Conservation (phyloP, 2,329 filamentous ascomycete genomes). For the Cytospora leucostoma region DNA sequence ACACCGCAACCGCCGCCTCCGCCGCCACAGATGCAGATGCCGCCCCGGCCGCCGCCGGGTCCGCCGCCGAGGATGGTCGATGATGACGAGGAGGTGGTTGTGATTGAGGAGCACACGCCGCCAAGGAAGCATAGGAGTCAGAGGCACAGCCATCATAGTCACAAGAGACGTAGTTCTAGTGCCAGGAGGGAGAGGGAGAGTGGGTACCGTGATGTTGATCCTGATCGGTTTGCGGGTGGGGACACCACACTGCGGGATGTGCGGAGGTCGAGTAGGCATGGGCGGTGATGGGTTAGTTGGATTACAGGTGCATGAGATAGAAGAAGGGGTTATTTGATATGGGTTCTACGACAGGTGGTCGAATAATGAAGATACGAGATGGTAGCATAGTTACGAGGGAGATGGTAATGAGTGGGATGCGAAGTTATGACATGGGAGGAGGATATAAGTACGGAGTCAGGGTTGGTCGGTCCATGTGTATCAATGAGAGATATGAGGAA, state of each 20-base stretch:
- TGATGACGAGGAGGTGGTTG: constrained; percentile 37
- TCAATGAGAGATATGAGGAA: too few species aligned
- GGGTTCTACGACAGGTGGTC: too few species aligned
- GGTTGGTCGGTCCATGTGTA: too few species aligned
- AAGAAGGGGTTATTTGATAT: too few species aligned
- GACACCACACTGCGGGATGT: constrained; percentile 36
- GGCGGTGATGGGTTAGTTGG: constrained; percentile 31
- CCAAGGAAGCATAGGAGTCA: constrained; percentile 31
- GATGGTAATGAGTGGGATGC: too few species aligned
- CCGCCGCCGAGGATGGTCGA: constrained; percentile 30
- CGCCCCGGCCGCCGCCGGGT: constrained; percentile 21
- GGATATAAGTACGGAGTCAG: too few species aligned
- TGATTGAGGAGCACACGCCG: constrained; percentile 39
- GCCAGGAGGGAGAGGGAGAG: constrained; percentile 33
- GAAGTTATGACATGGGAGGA: too few species aligned
- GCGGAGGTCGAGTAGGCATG: constrained; percentile 38
- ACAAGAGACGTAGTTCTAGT: constrained; percentile 31
- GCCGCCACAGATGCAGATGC: constrained; percentile 19
- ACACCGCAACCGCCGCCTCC: constrained; percentile 25
- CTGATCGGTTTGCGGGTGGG: constrained; percentile 37
- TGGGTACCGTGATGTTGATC: constrained; percentile 37
- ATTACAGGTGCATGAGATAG: background rate
- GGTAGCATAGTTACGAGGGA: too few species aligned
- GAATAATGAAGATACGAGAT: too few species aligned
- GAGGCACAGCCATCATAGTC: constrained; percentile 30